A percentile compares a stretch with the other conserved stretches of the same genome.
phyloP scores from a whole-genome alignment of 2,329 filamentous ascomycete species.

The Elsinoe necatrix region DNA sequence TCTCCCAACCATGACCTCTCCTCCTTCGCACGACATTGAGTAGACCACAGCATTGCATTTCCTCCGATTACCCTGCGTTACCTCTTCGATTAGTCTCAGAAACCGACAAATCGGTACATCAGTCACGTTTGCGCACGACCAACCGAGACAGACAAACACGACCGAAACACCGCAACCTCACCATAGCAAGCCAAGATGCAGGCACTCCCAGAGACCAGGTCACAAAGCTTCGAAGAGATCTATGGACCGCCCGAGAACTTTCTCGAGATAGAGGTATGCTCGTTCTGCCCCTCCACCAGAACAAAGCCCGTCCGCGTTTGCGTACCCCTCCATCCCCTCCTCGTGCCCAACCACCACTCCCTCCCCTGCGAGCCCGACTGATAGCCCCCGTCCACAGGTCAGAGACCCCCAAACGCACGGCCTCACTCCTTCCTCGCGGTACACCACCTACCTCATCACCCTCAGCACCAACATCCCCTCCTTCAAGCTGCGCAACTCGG shows the following conservation, averaged over 20 bases:
- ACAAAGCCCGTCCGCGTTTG: background rate
- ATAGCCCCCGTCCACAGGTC: slow-evolving; percentile 51
- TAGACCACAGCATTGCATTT: background rate
- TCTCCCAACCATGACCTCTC: background rate
- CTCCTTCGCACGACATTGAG: background rate
- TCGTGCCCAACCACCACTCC: background rate
- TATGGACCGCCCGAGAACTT: slow-evolving; percentile 98
- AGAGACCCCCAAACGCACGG: slow-evolving; percentile 90
- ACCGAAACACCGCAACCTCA: background rate
- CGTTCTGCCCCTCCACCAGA: background rate
- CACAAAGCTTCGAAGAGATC: slow-evolving; percentile 97
- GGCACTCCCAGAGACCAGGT: slow-evolving; percentile 59
- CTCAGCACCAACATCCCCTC: slow-evolving; percentile 98
- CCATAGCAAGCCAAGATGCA: slow-evolving; percentile 42
- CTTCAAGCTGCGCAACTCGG: slow-evolving; percentile 81
- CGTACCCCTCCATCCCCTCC: slow-evolving; percentile 13
- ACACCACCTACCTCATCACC: slow-evolving; percentile 97
- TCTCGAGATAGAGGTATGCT: slow-evolving; percentile 82
- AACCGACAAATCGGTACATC: no score
- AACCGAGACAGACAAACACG: background rate
- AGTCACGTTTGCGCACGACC: background rate
- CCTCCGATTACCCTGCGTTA: background rate
- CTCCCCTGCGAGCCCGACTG: slow-evolving; percentile 14
- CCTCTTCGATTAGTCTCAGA: no score
- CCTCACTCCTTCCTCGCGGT: slow-evolving; percentile 62